Evolutionary conservation across 352 stramenopile species (phyloP).

Genomic region (Globisporangium uncinulatum): DNA sequence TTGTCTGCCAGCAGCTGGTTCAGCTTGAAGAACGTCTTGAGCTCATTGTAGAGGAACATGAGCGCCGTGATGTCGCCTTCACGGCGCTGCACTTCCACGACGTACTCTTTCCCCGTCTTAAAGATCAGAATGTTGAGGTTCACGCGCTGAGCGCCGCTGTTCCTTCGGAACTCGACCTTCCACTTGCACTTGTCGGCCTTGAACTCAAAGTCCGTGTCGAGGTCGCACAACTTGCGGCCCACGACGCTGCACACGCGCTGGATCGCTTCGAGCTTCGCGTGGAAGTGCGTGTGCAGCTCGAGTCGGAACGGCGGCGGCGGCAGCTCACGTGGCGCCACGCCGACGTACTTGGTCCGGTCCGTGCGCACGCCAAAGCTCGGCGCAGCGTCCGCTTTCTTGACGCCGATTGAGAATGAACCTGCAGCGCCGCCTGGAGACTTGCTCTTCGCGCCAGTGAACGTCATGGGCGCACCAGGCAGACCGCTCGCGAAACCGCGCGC

Average conservation of each 20-base stretch:
- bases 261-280: slow-evolving; percentile 74
- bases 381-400: slow-evolving; percentile 20
- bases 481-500: slow-evolving; percentile 16
- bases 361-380: slow-evolving; percentile 49
- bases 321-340: slow-evolving; percentile 55
- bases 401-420: slow-evolving; percentile 20
- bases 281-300: slow-evolving; percentile 85
- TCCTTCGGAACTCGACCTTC: slow-evolving; percentile 76
- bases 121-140: slow-evolving; percentile 77
- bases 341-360: slow-evolving; percentile 78
- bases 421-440: slow-evolving; percentile 3
- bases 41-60: slow-evolving; percentile 74
- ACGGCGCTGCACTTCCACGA: slow-evolving; percentile 68
- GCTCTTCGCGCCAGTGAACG: slow-evolving; percentile 41
- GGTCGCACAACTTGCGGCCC: slow-evolving; percentile 74
- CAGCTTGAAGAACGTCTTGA: slow-evolving; percentile 70
- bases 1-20: slow-evolving; percentile 71
- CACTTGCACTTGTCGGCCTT: slow-evolving; percentile 86
- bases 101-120: slow-evolving; percentile 68
- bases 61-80: slow-evolving; percentile 78
- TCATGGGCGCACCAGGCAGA: slow-evolving; percentile 27
- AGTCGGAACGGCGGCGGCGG: slow-evolving; percentile 73
- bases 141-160: slow-evolving; percentile 46
- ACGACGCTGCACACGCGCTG: slow-evolving; percentile 71
- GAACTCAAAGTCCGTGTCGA: slow-evolving; percentile 84